phyloP scores from a whole-genome alignment of 768 basidiomycete genomes.

The Podaxis sp. region DNA sequence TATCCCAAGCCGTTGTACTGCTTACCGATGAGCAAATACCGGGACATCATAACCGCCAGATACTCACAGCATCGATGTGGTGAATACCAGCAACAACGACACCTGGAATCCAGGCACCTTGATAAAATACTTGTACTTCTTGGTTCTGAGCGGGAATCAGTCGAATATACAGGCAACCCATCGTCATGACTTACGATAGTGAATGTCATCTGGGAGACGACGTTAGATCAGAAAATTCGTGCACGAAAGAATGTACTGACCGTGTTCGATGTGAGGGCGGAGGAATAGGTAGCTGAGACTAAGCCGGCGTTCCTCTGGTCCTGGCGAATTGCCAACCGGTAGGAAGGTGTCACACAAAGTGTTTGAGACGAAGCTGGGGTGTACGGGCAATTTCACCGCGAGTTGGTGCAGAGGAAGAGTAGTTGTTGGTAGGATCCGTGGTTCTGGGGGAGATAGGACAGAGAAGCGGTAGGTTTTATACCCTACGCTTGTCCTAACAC shows the following conservation, averaged over 20 bases:
- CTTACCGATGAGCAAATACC: not conserved
- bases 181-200: not conserved
- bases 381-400: not conserved
- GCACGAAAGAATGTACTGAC: not conserved
- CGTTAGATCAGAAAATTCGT: not conserved
- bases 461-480: not conserved
- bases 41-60: not conserved
- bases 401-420: not conserved
- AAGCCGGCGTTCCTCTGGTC: not conserved
- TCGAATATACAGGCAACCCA: not conserved
- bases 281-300: not conserved
- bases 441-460: not conserved
- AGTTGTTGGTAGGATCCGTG: not conserved
- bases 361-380: not conserved
- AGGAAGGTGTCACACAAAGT: not conserved
- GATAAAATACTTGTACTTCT: not conserved
- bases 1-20: not conserved
- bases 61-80: not conserved
- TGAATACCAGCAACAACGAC: not conserved
- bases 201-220: not conserved
- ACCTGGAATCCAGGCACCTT: not conserved
- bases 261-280: not conserved
- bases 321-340: not conserved
- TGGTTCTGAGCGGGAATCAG: conserved; percentile 5
- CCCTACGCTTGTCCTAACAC: not conserved